Percentiles rank a stretch among this genome's conserved stretches.
These are phyloP conservation scores for Didymellaceae sp. DNA, from an alignment of 2,329 filamentous ascomycete genomes.

Conservation along the genomic window DNA sequence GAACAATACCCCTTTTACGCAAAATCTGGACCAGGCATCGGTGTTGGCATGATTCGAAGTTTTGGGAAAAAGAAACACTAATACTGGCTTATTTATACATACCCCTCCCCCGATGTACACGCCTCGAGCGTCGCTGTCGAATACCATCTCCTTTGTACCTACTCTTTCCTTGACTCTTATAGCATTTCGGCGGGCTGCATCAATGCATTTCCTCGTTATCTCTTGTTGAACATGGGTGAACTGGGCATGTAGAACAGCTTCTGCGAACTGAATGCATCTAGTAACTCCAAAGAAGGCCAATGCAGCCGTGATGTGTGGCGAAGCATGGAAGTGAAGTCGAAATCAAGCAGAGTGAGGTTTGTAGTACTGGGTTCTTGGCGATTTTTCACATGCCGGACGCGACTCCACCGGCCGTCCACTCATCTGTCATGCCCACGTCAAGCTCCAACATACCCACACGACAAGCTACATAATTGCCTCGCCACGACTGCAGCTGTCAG, in stretches of 20 bases:
- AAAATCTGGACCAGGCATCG: slow-evolving; percentile 18
- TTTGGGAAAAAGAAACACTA: slow-evolving; percentile 34
- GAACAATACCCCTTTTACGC: slow-evolving; percentile 21
- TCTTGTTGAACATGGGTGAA: slow-evolving; percentile 16
- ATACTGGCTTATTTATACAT: slow-evolving; percentile 39
- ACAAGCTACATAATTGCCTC: slow-evolving; percentile 11
- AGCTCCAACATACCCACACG: slow-evolving; percentile 18
- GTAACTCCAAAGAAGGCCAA: neutral
- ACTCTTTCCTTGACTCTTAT: slow-evolving; percentile 33
- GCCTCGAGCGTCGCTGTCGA: slow-evolving; percentile 24
- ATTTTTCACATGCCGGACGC: slow-evolving; percentile 35
- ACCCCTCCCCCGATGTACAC: slow-evolving; percentile 25
- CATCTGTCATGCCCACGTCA: slow-evolving; percentile 21
- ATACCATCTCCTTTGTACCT: slow-evolving; percentile 43
- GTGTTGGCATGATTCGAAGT: slow-evolving; percentile 21
- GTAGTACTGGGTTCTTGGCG: slow-evolving; percentile 27
- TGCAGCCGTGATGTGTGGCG: neutral
- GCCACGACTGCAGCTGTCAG: slow-evolving; percentile 19
- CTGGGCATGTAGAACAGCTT: slow-evolving; percentile 10
- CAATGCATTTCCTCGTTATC: slow-evolving; percentile 21
- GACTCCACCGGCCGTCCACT: slow-evolving; percentile 23
- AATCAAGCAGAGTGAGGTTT: slow-evolving; percentile 6
- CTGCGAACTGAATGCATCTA: slow-evolving; percentile 7
- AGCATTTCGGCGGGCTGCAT: slow-evolving; percentile 38
- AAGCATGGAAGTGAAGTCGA: neutral